phyloP scores from a whole-genome alignment of 495 filamentous ascomycete genomes.

The Penicillium mononematosum region DNA sequence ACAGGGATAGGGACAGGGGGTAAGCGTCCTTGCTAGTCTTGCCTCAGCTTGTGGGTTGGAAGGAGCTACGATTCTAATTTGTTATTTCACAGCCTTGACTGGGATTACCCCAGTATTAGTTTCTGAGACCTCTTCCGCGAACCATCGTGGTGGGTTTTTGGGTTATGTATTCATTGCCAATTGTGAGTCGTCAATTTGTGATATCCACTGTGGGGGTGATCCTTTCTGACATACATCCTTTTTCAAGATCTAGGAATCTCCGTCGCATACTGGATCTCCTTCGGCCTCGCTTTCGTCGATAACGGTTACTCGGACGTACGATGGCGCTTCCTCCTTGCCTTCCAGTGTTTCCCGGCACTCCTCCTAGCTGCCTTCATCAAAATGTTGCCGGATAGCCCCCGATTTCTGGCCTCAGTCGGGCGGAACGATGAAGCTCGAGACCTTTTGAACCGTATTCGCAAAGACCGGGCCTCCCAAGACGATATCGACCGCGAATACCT shows the following conservation, averaged over 20 bases:
- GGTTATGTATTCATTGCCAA: constrained; percentile 56
- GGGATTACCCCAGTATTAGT: constrained; percentile 53
- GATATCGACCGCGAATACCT: constrained; percentile 40
- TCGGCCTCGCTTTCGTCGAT: constrained; percentile 54
- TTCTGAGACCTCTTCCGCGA: constrained; percentile 50
- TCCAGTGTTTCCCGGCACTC: constrained; percentile 55
- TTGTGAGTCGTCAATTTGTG: constrained; percentile 28
- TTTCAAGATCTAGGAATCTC: constrained; percentile 54
- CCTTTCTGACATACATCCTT: constrained; percentile 17
- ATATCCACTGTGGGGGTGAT: neutral
- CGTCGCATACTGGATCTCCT: constrained; percentile 63
- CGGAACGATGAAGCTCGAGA: constrained; percentile 41
- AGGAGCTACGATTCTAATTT: constrained; percentile 6
- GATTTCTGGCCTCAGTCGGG: constrained; percentile 42
- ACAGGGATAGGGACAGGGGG: constrained; percentile 56
- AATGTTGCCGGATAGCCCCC: constrained; percentile 49
- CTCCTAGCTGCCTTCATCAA: constrained; percentile 49
- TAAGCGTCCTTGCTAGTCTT: constrained; percentile 17
- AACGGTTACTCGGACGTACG: constrained; percentile 49
- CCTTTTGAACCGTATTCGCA: constrained; percentile 31
- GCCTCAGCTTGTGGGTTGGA: neutral
- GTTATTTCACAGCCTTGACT: constrained; percentile 37
- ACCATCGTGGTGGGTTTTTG: constrained; percentile 47
- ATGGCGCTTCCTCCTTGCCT: constrained; percentile 57
- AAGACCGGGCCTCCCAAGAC: constrained; percentile 21